A percentile compares a stretch with the other conserved stretches of the same genome.
Conservation (phyloP, 2,329 filamentous ascomycete species). For the Neonectria coccinea region DNA sequence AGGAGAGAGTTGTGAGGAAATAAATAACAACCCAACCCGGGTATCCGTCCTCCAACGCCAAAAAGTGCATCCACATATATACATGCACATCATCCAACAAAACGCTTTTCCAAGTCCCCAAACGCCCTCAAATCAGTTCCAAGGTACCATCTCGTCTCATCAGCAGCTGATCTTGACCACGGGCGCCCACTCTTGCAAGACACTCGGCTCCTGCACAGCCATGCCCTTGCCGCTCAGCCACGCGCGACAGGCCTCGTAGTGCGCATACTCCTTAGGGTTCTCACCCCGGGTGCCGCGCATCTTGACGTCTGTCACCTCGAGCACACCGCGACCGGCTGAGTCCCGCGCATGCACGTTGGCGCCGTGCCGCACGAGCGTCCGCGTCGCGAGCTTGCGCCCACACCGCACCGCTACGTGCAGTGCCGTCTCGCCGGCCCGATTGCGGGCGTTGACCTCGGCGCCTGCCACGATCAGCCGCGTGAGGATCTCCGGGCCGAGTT, state of each 20-base stretch:
- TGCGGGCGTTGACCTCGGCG: constrained; percentile 62
- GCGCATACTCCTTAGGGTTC: constrained; percentile 52
- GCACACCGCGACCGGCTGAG: constrained; percentile 56
- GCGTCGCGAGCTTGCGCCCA: constrained; percentile 64
- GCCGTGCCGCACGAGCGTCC: constrained; percentile 58
- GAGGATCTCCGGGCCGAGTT: constrained; percentile 59
- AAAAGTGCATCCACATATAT: constrained; percentile 1
- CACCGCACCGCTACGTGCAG: constrained; percentile 65
- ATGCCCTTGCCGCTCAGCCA: constrained; percentile 55
- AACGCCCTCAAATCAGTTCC: constrained; percentile 6
- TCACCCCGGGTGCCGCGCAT: constrained; percentile 49
- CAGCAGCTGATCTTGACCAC: not conserved
- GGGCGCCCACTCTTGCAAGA: constrained; percentile 56
- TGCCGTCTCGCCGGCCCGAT: constrained; percentile 66
- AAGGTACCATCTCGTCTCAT: not conserved
- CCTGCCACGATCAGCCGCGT: constrained; percentile 56
- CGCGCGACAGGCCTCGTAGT: constrained; percentile 60
- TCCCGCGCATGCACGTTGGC: constrained; percentile 63
- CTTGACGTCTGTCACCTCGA: constrained; percentile 59
- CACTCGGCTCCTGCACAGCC: constrained; percentile 54
- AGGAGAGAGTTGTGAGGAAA: not conserved
- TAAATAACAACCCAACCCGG: not conserved
- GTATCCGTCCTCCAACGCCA: not conserved
- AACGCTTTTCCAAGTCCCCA: not conserved
- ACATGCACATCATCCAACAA: not conserved